Evolutionary conservation across 2,329 filamentous ascomycete genomes (phyloP).

Genomic region (Fusarium clavum): DNA sequence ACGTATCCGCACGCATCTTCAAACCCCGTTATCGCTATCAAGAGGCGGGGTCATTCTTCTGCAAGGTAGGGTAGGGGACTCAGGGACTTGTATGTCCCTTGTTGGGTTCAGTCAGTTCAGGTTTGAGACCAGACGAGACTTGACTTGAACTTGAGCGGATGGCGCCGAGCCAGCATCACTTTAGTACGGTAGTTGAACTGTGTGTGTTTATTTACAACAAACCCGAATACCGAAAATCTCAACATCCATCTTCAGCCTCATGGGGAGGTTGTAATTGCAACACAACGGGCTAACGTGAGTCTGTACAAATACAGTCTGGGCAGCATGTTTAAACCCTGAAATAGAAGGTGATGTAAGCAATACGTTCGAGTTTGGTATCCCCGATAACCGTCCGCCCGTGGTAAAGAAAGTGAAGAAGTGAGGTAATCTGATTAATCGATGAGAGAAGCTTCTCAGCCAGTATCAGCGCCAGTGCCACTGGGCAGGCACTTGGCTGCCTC

Average conservation of each 20-base stretch:
- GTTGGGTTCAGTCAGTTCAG: background rate
- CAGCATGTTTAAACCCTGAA: constrained; percentile 10
- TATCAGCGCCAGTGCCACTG: background rate
- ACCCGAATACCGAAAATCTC: constrained; percentile 21
- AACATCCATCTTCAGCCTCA: constrained; percentile 10
- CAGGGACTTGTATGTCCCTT: background rate
- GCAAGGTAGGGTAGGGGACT: background rate
- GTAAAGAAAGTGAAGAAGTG: background rate
- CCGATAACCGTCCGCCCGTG: background rate
- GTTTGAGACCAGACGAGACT: background rate
- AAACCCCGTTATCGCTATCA: constrained; percentile 27
- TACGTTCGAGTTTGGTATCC: background rate
- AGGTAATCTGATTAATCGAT: constrained; percentile 16
- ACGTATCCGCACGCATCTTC: constrained; percentile 22
- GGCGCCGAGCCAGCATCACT: constrained; percentile 24
- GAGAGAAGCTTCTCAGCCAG: constrained; percentile 4
- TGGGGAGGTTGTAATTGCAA: constrained; percentile 7
- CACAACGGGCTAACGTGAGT: constrained; percentile 5
- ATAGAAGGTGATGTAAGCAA: constrained; percentile 38
- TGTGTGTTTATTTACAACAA: background rate
- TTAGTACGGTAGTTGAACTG: background rate
- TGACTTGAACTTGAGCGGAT: constrained; percentile 17
- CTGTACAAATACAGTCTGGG: background rate
- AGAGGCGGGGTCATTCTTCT: constrained; percentile 26
- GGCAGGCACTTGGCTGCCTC: constrained; percentile 11